Base-by-base conservation (phyloP, 139 green algal species). In the Haematococcus lacustris region DNA sequence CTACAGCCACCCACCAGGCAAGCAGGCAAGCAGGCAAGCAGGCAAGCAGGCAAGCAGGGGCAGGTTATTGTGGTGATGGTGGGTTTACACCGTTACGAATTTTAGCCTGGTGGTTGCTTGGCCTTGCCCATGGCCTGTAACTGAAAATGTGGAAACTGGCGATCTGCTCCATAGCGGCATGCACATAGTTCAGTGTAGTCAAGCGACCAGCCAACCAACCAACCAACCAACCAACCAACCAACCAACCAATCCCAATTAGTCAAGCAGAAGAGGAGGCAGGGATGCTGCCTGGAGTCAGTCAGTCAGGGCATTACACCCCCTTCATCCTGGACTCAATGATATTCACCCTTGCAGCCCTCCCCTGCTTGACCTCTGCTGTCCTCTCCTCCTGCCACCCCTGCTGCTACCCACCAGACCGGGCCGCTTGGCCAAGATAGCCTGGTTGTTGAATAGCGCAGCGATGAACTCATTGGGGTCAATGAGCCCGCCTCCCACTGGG, bases 401-500 rank as follows among this genome's bases (percentile, higher is more conserved):
- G 47, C 47, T 21, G 13, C 13, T 21, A 21, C 47, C 21, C 33
- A 69, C 63, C 63, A 69, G 21, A 33, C 51, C 63, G 2, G 63
- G 63, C 30, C n/a, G 13, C 3, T 51, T 5, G 7, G 35, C 7
- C 37, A 40, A 35, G 7, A 69, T 37, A 21, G 63, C 33, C 30
- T 68, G 43, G 13, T 28, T 37, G 57, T 81, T 65, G 70, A 77
- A 69, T 53, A 81, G 68, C 51, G 76, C 70, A 30, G 76, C 76
- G 35, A 81, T 71, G 65, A 83, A 83, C 78, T 83, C 78, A 6
- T 79, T 66, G 53, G 70, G 74, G 63, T 79, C 71, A 28, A 83
- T 69, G 34, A 38, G 50, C 51, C 71, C 71, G n/a, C 70, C n/a
- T n/a, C n/a, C n/a, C n/a, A n/a, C n/a, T n/a, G n/a, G n/a, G 4